Percentiles rank a stretch among this genome's conserved stretches.
Evolutionary conservation across 352 stramenopile species (phyloP).

Genomic region (Phytophthora foliorum): DNA sequence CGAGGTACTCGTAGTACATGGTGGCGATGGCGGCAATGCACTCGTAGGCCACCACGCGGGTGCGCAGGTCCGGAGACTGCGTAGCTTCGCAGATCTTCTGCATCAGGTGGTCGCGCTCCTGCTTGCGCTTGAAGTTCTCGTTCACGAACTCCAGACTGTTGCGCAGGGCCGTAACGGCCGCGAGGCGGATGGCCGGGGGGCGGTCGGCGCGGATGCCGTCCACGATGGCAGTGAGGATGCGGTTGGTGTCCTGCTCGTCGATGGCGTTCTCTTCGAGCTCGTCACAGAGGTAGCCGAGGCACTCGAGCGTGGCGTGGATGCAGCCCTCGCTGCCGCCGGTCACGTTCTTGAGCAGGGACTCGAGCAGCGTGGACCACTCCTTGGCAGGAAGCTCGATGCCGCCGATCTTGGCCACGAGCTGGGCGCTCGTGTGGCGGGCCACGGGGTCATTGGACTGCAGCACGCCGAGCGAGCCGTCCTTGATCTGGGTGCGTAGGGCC

Average conservation of each 20-base stretch:
- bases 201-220: constrained; percentile 94
- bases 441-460: constrained; percentile 70
- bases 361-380: constrained; percentile 95
- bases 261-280: constrained; percentile 80
- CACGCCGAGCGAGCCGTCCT: constrained; percentile 74
- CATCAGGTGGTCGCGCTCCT: constrained; percentile 97
- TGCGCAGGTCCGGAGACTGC: constrained; percentile 89
- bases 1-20: constrained; percentile 97
- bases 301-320: constrained; percentile 93
- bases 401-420: constrained; percentile 95
- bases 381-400: constrained; percentile 95
- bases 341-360: constrained; percentile 94
- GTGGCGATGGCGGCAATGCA: constrained; percentile 95
- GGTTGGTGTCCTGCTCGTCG: constrained; percentile 92
- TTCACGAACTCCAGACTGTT: constrained; percentile 97
- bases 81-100: constrained; percentile 96
- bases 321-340: constrained; percentile 83
- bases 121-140: constrained; percentile 97
- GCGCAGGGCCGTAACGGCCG: constrained; percentile 92
- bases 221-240: constrained; percentile 98
- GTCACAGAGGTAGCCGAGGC: constrained; percentile 87
- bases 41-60: constrained; percentile 94
- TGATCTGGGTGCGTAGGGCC: constrained; percentile 78
- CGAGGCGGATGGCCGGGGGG: constrained; percentile 90
- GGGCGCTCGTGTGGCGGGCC: constrained; percentile 88